phyloP scores from a whole-genome alignment of 1,284 basidiomycete genomes.

The Tylopilus microsporus region DNA sequence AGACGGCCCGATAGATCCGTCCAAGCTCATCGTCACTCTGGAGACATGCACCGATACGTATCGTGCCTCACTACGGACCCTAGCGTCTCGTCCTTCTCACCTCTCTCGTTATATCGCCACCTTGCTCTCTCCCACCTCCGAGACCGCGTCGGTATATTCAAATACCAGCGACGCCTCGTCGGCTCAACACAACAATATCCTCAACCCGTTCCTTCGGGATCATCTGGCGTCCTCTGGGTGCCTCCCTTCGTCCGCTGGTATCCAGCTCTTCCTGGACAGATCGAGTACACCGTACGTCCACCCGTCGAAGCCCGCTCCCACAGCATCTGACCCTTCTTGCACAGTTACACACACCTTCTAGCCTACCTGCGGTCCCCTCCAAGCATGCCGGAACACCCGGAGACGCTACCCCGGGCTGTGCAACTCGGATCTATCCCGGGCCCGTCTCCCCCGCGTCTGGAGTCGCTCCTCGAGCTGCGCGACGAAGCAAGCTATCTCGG shows the following conservation, averaged over 20 bases:
- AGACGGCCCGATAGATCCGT: conserved; percentile 44
- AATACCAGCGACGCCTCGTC: conserved; percentile 35
- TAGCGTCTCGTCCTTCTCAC: conserved; percentile 62
- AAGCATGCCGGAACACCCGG: conserved; percentile 41
- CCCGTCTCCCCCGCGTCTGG: conserved; percentile 46
- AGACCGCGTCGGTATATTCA: conserved; percentile 52
- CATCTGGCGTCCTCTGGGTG: conserved; percentile 59
- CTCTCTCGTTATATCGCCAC: conserved; percentile 54
- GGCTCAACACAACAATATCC: conserved; percentile 33
- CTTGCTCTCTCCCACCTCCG: conserved; percentile 41
- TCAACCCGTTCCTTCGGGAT: conserved; percentile 43
- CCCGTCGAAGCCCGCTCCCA: not conserved
- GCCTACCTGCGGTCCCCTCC: conserved; percentile 60
- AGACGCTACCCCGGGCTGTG: conserved; percentile 55
- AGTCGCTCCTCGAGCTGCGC: conserved; percentile 63
- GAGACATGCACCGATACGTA: conserved; percentile 65
- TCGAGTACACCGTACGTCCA: conserved; percentile 68
- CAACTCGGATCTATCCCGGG: conserved; percentile 42
- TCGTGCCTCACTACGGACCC: conserved; percentile 59
- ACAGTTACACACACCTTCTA: conserved; percentile 64
- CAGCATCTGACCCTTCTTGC: conserved; percentile 5
- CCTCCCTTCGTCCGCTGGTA: conserved; percentile 42
- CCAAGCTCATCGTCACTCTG: conserved; percentile 59
- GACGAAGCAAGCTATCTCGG: conserved; percentile 71
- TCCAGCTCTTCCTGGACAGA: conserved; percentile 77